A percentile compares a stretch with the other conserved stretches of the same genome.
Conservation (phyloP, 768 basidiomycete genomes). For the Termitomyces sp. region DNA sequence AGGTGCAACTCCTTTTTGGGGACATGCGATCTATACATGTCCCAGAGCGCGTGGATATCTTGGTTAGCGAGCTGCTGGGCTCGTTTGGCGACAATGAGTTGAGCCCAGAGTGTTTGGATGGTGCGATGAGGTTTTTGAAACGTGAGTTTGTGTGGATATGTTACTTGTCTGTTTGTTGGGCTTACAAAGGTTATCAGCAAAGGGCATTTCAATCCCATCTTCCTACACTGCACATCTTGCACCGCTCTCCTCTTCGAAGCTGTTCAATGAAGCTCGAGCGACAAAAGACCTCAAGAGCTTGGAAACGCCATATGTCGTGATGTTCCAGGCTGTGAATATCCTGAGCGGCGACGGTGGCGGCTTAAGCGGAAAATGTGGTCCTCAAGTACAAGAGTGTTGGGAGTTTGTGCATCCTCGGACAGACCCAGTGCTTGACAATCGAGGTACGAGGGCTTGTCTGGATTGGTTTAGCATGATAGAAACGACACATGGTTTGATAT, state of each 20-base stretch:
- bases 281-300: slow-evolving; percentile 64
- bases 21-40: slow-evolving; percentile 88
- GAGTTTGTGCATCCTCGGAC: slow-evolving; percentile 91
- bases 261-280: slow-evolving; percentile 78
- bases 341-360: slow-evolving; percentile 74
- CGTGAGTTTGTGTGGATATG: slow-evolving; percentile 41
- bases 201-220: slow-evolving; percentile 93
- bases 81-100: slow-evolving; percentile 99
- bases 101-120: slow-evolving; percentile 96
- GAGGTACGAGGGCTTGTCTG: slow-evolving; percentile 39
- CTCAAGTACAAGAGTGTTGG: slow-evolving; percentile 93
- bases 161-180: not conserved
- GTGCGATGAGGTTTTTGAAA: slow-evolving; percentile 91
- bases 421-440: slow-evolving; percentile 69
- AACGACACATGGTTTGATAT: not conserved
- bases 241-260: slow-evolving; percentile 89
- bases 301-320: slow-evolving; percentile 98
- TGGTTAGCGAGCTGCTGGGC: slow-evolving; percentile 93
- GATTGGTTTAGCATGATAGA: not conserved
- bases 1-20: slow-evolving; percentile 82
- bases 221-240: slow-evolving; percentile 96
- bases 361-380: slow-evolving; percentile 65
- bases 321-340: slow-evolving; percentile 93
- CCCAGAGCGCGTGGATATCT: slow-evolving; percentile 87
- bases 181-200: no score